phyloP scores from a whole-genome alignment of 2,329 filamentous ascomycete genomes.

The Colletotrichum gloeosporioides region DNA sequence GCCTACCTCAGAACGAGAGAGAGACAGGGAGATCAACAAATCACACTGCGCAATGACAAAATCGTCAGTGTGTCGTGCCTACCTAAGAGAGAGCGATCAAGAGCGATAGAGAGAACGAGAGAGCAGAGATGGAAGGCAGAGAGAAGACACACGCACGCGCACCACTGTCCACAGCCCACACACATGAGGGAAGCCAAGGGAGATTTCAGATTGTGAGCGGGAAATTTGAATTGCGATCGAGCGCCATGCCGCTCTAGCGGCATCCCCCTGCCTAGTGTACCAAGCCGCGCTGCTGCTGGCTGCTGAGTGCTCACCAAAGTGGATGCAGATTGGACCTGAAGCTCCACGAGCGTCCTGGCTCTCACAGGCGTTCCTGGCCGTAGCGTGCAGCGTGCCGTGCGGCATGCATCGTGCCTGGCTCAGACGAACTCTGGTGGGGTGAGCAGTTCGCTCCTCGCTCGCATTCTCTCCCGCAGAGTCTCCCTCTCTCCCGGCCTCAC shows the following conservation, averaged over 20 bases:
- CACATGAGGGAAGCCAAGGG: background rate
- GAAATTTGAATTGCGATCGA: constrained; percentile 21
- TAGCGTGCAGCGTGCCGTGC: background rate
- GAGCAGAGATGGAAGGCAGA: background rate
- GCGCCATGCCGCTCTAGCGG: constrained; percentile 11
- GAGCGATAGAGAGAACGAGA: background rate
- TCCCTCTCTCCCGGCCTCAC: background rate
- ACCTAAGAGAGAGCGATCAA: background rate
- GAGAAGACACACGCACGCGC: background rate
- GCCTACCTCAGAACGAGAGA: background rate
- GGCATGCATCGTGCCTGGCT: background rate
- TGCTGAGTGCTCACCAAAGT: background rate
- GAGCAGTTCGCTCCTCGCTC: background rate
- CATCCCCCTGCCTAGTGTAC: background rate
- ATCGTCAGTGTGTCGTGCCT: background rate
- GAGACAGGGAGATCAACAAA: background rate
- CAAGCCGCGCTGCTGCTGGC: background rate
- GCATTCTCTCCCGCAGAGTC: background rate
- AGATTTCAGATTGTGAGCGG: background rate
- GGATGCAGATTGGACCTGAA: background rate
- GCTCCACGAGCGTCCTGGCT: background rate
- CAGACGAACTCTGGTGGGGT: constrained; percentile 14
- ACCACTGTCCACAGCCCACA: background rate
- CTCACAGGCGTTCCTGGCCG: background rate
- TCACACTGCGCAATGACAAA: background rate